Evolutionary conservation across 306 rosid genomes (phyloP).

Genomic region (Vigna radiata): DNA sequence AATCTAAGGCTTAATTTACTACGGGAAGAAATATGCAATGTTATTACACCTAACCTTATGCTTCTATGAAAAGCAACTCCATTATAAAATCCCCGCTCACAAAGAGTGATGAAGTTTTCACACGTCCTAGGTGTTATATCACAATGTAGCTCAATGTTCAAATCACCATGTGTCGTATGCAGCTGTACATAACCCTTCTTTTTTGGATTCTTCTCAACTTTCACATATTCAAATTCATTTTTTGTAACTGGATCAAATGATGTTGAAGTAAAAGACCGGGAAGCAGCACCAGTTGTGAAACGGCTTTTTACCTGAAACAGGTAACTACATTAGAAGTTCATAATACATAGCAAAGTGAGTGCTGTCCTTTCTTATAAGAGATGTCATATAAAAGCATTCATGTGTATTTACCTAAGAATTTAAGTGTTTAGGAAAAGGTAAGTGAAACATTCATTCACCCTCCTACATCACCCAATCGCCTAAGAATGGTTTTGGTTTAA

Average conservation of each 20-base stretch:
- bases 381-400: conserved; percentile 8
- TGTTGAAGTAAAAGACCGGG: conserved; percentile 95
- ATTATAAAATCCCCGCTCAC: conserved; percentile 90
- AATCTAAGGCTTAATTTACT: conserved; percentile 22
- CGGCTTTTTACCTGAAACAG: conserved; percentile 82
- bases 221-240: conserved; percentile 87
- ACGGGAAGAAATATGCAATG: conserved; percentile 21
- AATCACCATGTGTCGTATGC: conserved; percentile 94
- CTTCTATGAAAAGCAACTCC: conserved; percentile 92
- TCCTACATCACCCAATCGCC: background rate
- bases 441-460: too few relatives aligned
- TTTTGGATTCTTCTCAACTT: conserved; percentile 96
- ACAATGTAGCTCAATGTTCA: conserved; percentile 95
- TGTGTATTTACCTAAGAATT: background rate
- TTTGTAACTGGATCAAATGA: conserved; percentile 89
- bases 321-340: conserved; percentile 40
- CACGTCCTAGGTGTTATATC: conserved; percentile 93
- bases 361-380: conserved; percentile 2
- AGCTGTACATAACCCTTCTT: conserved; percentile 94
- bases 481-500: background rate
- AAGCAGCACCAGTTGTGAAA: conserved; percentile 96
- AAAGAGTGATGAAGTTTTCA: conserved; percentile 93
- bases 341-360: conserved; percentile 4
- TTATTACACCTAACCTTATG: conserved; percentile 81
- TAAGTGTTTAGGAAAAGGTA: background rate